Evolutionary conservation across 2,329 filamentous ascomycete species (phyloP), one percentile per base, ranked within the genome.

Genomic region (Lojkania enalia): DNA sequence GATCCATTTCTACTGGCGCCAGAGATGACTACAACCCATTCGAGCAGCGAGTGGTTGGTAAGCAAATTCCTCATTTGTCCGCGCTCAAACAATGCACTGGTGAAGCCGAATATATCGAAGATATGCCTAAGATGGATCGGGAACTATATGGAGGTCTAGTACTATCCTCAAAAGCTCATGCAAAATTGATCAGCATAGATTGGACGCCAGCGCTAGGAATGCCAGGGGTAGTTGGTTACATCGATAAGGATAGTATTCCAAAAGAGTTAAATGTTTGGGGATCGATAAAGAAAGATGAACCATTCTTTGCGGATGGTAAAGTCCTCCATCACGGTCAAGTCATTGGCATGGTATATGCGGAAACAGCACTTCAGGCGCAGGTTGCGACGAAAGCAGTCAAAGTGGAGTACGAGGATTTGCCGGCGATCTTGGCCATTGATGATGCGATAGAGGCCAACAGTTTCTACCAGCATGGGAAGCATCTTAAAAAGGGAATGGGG

Each of bases 81-180:
- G 91, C 92, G 0, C 68, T 97, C 61, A 95, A 96, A 72, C 92
- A 97, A 71, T 88, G 86, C 5, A 95, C 90, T 0, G 92, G 92
- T 41, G 89, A 95, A 71, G 92, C 92, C 1, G 88, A 95, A 58
- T 97, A 97, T 58, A 95, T 91, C 0, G 92, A 97, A 58, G 92
- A 97, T 55, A 94, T 96, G 19, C 90, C 91, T 2, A 77, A 83
- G 0, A 75, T 90, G 52, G 87, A 85, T 66, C 94, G 94, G 48
- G 91, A 96, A 68, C 77, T 97, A 0, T 90, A 90, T 54, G 92
- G 88, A 5, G 91, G 87, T 56, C 78, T 96, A 44, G 88, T 97
- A 0, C 75, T 97, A 31, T 96, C 91, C 0, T 87, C 86, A 1
- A 94, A 89, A 63, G 84, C 94, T 0, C 90, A 91, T 54, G 92